Evolutionary conservation across 768 basidiomycete species (phyloP).

Genomic region (Daedaleopsis nitida): DNA sequence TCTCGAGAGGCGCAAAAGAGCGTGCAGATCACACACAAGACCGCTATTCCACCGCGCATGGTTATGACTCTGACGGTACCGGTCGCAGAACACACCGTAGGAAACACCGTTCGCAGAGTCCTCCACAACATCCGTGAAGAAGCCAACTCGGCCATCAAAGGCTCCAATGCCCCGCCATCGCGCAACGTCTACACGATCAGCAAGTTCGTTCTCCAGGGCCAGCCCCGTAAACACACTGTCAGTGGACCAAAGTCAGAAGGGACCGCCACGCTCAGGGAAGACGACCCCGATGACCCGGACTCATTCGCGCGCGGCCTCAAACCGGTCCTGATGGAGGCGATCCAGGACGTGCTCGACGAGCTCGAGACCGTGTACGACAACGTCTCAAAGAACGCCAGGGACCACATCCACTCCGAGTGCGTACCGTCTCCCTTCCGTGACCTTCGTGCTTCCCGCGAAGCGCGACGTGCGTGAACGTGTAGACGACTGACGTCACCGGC

Average conservation of each 20-base stretch:
- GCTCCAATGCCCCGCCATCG: slow-evolving; percentile 38
- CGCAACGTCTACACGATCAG: slow-evolving; percentile 67
- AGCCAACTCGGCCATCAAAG: slow-evolving; percentile 77
- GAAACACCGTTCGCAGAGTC: slow-evolving; percentile 92
- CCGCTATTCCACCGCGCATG: too few relatives aligned
- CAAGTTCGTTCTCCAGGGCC: slow-evolving; percentile 81
- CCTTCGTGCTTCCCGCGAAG: background rate
- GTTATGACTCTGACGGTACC: too few relatives aligned
- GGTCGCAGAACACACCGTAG: slow-evolving; percentile 83
- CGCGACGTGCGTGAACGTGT: background rate
- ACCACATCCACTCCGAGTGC: slow-evolving; percentile 98
- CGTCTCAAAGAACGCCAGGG: slow-evolving; percentile 90
- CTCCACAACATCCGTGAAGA: slow-evolving; percentile 95
- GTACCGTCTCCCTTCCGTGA: slow-evolving; percentile 29
- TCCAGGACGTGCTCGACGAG: slow-evolving; percentile 95
- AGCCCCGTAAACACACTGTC: slow-evolving; percentile 53
- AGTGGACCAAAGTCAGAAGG: slow-evolving; percentile 48
- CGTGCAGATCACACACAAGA: too few relatives aligned
- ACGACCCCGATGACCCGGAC: slow-evolving; percentile 76
- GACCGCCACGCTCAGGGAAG: slow-evolving; percentile 62
- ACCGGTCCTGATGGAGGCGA: slow-evolving; percentile 95
- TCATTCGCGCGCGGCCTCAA: slow-evolving; percentile 79
- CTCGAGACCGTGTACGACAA: slow-evolving; percentile 95
- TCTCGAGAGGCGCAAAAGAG: too few relatives aligned
- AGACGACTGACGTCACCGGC: background rate